Percentiles rank a stretch among this genome's conserved stretches.
Evolutionary conservation across 2,329 filamentous ascomycete species (phyloP).

Genomic region (Trichophyton verrucosum): DNA sequence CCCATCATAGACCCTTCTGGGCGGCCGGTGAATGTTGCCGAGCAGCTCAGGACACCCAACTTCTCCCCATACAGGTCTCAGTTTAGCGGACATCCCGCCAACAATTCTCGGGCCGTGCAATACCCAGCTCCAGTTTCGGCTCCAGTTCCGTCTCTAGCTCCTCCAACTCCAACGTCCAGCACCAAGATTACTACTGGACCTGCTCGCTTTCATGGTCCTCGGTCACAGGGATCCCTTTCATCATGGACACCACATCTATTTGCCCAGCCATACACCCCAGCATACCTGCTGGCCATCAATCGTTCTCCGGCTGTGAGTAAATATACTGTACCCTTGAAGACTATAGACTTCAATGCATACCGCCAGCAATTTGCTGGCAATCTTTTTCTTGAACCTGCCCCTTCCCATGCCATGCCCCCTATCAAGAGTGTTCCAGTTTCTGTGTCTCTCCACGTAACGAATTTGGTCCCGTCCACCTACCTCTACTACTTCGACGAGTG

Average conservation of each 20-base stretch:
- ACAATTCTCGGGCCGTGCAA: neutral
- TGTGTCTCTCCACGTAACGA: conserved; percentile 8
- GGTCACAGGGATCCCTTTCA: neutral
- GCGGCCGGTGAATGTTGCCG: neutral
- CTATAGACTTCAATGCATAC: conserved; percentile 17
- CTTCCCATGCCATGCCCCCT: conserved; percentile 10
- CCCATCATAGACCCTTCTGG: conserved; percentile 6
- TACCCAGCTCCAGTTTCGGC: neutral
- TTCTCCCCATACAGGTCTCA: neutral
- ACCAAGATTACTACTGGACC: neutral
- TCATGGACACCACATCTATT: conserved; percentile 16
- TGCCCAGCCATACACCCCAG: conserved; percentile 17
- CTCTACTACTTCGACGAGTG: conserved; percentile 17
- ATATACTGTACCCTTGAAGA: conserved; percentile 10
- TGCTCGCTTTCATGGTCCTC: neutral
- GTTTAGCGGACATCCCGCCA: neutral
- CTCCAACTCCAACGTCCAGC: neutral
- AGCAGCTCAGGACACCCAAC: neutral
- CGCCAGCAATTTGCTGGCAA: conserved; percentile 14
- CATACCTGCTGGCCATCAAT: conserved; percentile 18
- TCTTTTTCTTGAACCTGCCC: conserved; percentile 12
- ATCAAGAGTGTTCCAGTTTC: conserved; percentile 8
- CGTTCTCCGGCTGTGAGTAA: conserved; percentile 15
- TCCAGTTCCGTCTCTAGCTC: neutral
- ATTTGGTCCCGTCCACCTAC: conserved; percentile 12